Evolutionary conservation across 306 rosid species (phyloP).

Genomic region (Cucumis hystrix): DNA sequence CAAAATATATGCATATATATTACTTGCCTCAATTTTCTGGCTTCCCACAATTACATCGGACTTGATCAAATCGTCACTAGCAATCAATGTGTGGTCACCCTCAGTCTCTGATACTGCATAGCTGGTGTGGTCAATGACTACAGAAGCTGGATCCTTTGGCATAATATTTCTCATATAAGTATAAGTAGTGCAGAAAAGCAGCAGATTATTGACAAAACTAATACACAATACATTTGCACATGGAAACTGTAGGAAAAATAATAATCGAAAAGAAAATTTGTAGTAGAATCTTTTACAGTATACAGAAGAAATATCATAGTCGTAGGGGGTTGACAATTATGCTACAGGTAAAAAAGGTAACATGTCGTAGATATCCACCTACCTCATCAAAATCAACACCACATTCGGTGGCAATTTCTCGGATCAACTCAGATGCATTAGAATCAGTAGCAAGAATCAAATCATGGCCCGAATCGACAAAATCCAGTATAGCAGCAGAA

Average conservation of each 20-base stretch:
- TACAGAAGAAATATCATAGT: neutral
- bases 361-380: neutral
- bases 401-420: conserved; percentile 72
- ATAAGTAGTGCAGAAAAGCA: neutral
- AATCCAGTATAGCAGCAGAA: conserved; percentile 64
- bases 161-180: neutral
- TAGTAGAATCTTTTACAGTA: neutral
- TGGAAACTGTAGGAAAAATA: neutral
- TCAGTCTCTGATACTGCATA: conserved; percentile 64
- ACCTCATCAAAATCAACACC: conserved; percentile 99
- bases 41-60: conserved; percentile 75
- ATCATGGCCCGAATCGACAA: conserved; percentile 95
- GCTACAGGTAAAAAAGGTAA: neutral
- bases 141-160: conserved; percentile 47
- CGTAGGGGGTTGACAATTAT: neutral
- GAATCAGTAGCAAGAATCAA: conserved; percentile 64
- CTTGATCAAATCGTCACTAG: conserved; percentile 60
- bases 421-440: conserved; percentile 74
- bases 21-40: conserved; percentile 62
- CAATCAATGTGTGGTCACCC: conserved; percentile 89
- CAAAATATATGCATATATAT: neutral
- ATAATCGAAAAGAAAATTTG: neutral
- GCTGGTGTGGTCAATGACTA: conserved; percentile 80
- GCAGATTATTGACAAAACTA: neutral
- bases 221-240: neutral